Evolutionary conservation across 1,139 yeast species (phyloP).

Genomic region (Pichia sp.): DNA sequence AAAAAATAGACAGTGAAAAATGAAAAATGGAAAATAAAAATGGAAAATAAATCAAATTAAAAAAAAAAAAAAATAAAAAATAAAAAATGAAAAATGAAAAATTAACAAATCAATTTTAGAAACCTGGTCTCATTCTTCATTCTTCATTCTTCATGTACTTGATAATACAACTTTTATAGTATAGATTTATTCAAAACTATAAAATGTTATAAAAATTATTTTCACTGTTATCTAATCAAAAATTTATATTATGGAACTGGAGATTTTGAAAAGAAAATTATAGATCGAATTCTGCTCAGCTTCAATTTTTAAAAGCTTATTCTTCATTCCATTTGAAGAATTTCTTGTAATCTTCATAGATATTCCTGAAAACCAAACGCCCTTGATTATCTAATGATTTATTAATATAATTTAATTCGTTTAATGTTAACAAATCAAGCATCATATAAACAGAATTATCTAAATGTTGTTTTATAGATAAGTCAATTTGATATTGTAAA

Average conservation of each 20-base stretch:
- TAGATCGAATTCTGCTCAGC: no score
- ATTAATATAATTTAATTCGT: conserved; percentile 61
- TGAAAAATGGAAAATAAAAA: background rate
- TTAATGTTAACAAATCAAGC: conserved; percentile 62
- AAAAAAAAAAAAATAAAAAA: no score
- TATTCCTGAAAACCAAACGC: conserved; percentile 55
- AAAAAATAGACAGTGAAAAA: background rate
- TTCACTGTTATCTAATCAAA: no score
- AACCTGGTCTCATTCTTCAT: no score
- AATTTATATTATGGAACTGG: no score
- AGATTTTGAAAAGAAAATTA: no score
- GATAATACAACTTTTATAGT: no score
- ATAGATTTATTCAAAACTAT: no score
- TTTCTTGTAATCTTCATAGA: conserved; percentile 68
- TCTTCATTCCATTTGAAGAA: conserved; percentile 80
- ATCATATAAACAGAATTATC: conserved; percentile 54
- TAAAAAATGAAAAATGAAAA: background rate
- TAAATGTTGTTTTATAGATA: conserved; percentile 45
- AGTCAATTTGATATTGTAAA: conserved; percentile 44
- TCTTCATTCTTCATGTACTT: no score
- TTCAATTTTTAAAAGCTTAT: background rate
- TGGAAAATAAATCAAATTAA: no score
- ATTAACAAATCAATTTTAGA: no score
- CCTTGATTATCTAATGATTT: conserved; percentile 68
- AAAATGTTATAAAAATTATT: no score